phyloP scores from a whole-genome alignment of 306 rosid species.

The Gleditsia sinensis region DNA sequence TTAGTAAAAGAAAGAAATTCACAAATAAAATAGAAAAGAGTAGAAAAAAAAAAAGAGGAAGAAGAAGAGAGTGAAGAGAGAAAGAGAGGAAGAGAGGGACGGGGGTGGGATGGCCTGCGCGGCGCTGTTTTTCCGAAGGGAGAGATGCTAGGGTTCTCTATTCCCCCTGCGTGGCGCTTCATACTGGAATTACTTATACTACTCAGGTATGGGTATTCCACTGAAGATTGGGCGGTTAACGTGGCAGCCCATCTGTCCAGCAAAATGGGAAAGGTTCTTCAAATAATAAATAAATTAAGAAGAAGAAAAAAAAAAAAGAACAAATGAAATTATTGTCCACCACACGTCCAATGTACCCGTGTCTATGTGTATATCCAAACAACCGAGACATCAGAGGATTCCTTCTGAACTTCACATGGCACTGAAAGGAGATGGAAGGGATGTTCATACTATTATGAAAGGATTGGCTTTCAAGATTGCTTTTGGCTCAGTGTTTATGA shows the following conservation, averaged over 20 bases:
- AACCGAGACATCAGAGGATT: neutral
- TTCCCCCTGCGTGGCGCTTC: no score
- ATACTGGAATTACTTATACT: no score
- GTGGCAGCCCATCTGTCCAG: neutral
- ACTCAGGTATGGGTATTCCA: no score
- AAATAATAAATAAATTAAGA: neutral
- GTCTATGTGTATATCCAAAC: no score
- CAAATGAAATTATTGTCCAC: neutral
- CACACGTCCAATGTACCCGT: neutral
- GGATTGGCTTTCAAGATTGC: slow-evolving; percentile 2
- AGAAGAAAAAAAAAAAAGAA: neutral
- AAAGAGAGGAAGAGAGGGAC: no score
- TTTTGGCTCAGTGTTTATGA: slow-evolving; percentile 31
- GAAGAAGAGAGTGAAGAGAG: no score
- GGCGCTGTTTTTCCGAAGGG: no score
- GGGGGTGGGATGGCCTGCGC: no score
- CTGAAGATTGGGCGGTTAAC: neutral
- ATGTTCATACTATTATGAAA: slow-evolving; percentile 28
- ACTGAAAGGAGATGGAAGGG: neutral
- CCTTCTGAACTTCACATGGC: neutral
- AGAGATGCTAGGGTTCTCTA: no score
- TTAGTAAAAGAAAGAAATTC: no score
- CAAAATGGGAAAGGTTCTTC: neutral
- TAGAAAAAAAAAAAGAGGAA: no score
- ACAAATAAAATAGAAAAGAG: no score